Evolutionary conservation across 179 eudicot genomes (phyloP).

Genomic region (Spinacia oleracea): DNA sequence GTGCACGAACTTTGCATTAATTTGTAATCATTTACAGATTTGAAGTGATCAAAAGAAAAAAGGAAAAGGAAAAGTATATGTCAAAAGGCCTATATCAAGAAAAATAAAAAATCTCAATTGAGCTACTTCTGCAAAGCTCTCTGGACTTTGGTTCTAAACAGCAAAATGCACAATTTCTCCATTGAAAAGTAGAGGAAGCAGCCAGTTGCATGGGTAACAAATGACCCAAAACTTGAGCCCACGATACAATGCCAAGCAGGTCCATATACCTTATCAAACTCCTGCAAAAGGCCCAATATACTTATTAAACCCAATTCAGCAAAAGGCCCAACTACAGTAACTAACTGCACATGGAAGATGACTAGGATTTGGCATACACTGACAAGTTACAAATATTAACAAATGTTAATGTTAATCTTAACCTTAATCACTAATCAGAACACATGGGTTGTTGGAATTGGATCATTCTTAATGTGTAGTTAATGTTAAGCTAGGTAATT

Average conservation of each 20-base stretch:
- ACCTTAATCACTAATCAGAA: conserved; percentile 25
- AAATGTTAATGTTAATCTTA: conserved; percentile 14
- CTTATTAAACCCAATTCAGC: too few relatives aligned
- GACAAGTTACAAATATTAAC: conserved; percentile 21
- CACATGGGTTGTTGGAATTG: conserved; percentile 53
- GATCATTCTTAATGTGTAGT: conserved; percentile 13
- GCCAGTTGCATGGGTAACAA: conserved; percentile 89
- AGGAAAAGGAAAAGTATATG: background rate
- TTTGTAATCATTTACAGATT: conserved; percentile 26
- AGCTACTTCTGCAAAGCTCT: conserved; percentile 33
- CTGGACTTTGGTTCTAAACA: conserved; percentile 76
- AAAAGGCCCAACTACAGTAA: background rate
- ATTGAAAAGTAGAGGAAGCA: conserved; percentile 83
- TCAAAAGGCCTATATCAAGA: conserved; percentile 12
- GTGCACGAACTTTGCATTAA: conserved; percentile 20
- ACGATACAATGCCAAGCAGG: conserved; percentile 97
- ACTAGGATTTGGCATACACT: conserved; percentile 14
- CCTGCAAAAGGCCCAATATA: conserved; percentile 43
- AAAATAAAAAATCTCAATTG: background rate
- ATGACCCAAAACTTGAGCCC: conserved; percentile 93
- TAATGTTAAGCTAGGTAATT: too few relatives aligned
- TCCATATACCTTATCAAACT: conserved; percentile 84
- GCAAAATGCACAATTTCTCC: conserved; percentile 68
- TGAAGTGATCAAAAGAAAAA: background rate
- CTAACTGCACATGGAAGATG: background rate